Evolutionary conservation across 2,329 filamentous ascomycete genomes (phyloP).

Genomic region (Hypoxylon sp.): DNA sequence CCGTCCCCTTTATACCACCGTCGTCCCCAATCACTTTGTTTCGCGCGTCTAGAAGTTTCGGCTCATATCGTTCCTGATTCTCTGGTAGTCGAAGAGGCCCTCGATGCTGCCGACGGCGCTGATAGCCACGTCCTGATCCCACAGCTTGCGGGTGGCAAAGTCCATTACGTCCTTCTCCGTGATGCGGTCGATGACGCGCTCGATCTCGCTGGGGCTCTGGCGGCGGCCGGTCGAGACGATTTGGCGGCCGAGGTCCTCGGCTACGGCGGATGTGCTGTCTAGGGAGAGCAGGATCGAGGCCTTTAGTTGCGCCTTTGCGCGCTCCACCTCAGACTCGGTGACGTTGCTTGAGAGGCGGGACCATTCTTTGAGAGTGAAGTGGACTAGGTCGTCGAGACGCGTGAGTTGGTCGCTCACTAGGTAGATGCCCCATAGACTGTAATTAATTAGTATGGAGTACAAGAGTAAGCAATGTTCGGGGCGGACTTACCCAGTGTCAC

Average conservation of each 20-base stretch:
- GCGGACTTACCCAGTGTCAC: constrained; percentile 88
- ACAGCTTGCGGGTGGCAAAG: constrained; percentile 94
- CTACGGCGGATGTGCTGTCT: constrained; percentile 95
- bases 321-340: constrained; percentile 91
- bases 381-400: constrained; percentile 91
- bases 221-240: constrained; percentile 97
- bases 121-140: constrained; percentile 97
- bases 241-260: constrained; percentile 98
- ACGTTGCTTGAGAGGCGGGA: constrained; percentile 92
- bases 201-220: constrained; percentile 92
- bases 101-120: constrained; percentile 94
- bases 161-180: constrained; percentile 97
- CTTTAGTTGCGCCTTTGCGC: constrained; percentile 99
- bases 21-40: constrained; percentile 45
- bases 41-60: constrained; percentile 71
- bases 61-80: constrained; percentile 87
- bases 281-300: constrained; percentile 96
- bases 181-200: constrained; percentile 88
- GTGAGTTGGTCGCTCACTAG: constrained; percentile 91
- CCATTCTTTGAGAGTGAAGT: constrained; percentile 99
- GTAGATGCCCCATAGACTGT: constrained; percentile 99
- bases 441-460: constrained; percentile 32
- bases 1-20: constrained; percentile 51
- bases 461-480: background rate
- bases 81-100: constrained; percentile 83